phyloP scores from a whole-genome alignment of 129 eudicot genomes.

The Flaveria sonorensis region DNA sequence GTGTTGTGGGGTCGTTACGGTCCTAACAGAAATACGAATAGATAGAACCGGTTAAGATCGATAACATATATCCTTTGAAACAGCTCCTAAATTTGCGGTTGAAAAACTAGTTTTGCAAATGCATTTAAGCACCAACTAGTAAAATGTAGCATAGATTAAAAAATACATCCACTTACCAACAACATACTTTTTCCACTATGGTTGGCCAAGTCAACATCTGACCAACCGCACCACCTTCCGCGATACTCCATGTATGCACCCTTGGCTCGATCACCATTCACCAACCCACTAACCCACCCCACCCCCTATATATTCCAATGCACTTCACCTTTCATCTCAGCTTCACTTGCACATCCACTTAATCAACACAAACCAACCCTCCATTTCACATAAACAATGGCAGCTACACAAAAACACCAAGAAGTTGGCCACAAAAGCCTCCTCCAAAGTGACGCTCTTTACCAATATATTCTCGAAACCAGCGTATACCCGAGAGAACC shows the following conservation, averaged over 20 bases:
- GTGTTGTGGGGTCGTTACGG: no score
- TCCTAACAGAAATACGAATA: no score
- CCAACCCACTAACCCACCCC: neutral
- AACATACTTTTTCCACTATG: neutral
- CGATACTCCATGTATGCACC: neutral
- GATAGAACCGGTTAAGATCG: no score
- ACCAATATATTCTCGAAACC: slow-evolving; percentile 60
- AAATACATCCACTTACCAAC: neutral
- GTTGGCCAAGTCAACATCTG: slow-evolving; percentile 27
- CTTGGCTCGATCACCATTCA: neutral
- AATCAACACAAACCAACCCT: neutral
- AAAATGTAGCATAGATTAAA: neutral
- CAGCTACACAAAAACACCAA: slow-evolving; percentile 41
- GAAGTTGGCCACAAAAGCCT: slow-evolving; percentile 64
- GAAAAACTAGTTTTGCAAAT: no score
- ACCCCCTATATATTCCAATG: neutral
- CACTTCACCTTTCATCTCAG: slow-evolving; percentile 6
- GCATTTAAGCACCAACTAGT: neutral
- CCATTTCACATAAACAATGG: neutral
- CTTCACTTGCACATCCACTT: neutral
- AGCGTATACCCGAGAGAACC: slow-evolving; percentile 64
- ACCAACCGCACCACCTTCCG: slow-evolving; percentile 19
- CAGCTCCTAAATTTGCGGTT: no score
- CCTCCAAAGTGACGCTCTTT: slow-evolving; percentile 60
- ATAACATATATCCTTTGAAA: no score